A percentile compares a stretch with the other conserved stretches of the same genome.
Evolutionary conservation across 768 basidiomycete genomes (phyloP).

Genomic region (Termitomyces sp.): DNA sequence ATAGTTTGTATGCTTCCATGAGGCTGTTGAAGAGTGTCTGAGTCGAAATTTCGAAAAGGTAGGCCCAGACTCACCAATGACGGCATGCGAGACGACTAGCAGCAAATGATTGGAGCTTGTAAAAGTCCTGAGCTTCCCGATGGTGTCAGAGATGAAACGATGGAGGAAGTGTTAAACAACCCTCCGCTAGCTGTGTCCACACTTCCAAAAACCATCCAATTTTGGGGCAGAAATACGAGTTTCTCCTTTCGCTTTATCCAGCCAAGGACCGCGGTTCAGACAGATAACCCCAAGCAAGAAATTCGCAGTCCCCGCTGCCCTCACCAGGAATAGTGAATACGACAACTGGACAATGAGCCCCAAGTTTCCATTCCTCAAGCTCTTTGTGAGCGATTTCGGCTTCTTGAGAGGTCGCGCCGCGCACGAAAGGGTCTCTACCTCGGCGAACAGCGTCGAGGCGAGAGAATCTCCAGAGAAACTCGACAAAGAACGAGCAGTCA

Average conservation of each 20-base stretch:
- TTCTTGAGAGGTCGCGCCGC: neutral
- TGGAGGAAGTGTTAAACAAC: conserved; percentile 14
- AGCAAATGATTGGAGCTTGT: conserved; percentile 13
- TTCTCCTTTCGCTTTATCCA: neutral
- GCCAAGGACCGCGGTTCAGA: conserved; percentile 6
- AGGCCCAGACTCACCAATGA: conserved; percentile 12
- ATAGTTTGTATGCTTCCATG: conserved; percentile 4
- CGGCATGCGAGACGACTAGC: conserved; percentile 16
- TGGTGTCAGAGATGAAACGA: conserved; percentile 10
- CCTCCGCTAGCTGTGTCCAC: neutral
- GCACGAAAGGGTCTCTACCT: conserved; percentile 22
- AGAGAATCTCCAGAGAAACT: conserved; percentile 25
- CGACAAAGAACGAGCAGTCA: conserved; percentile 14
- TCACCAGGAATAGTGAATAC: conserved; percentile 6
- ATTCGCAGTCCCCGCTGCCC: neutral
- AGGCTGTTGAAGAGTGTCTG: neutral
- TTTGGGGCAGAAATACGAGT: neutral
- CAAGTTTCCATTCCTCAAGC: conserved; percentile 1
- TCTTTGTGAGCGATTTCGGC: neutral
- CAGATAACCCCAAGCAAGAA: conserved; percentile 1
- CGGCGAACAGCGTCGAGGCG: conserved; percentile 12
- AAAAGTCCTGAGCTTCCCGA: conserved; percentile 8
- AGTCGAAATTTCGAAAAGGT: neutral
- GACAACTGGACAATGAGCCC: neutral
- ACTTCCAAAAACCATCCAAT: neutral